A percentile compares a stretch with the other conserved stretches of the same genome.
Conservation (phyloP, 1,284 basidiomycete genomes). For the Coriolopsis trogii region DNA sequence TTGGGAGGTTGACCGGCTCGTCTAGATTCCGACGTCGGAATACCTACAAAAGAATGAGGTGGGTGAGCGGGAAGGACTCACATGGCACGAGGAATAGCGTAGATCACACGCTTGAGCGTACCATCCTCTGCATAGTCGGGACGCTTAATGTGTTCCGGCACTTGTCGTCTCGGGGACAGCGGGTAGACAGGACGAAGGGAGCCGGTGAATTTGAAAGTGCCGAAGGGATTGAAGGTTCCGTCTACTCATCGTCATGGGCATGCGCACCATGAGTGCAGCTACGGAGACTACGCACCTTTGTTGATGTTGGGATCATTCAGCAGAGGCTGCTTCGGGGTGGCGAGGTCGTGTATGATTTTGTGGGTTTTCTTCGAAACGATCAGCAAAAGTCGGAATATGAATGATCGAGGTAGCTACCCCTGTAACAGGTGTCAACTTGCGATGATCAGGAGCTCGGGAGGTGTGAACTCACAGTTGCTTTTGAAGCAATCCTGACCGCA, state of each 20-base stretch:
- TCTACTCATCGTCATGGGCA: too few species aligned
- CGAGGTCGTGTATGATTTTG: constrained; percentile 73
- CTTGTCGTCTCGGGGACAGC: constrained; percentile 64
- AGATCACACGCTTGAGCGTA: constrained; percentile 40
- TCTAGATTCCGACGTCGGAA: constrained; percentile 62
- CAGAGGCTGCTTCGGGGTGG: constrained; percentile 43
- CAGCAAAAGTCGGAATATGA: constrained; percentile 3
- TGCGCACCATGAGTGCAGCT: too few species aligned
- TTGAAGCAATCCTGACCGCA: constrained; percentile 89
- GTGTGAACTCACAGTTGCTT: constrained; percentile 63
- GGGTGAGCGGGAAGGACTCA: constrained; percentile 30
- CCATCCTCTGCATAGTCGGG: constrained; percentile 83
- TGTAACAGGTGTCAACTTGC: constrained; percentile 25
- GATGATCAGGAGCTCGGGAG: constrained; percentile 2
- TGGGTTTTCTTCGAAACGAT: constrained; percentile 71
- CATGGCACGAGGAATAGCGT: constrained; percentile 29
- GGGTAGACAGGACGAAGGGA: constrained; percentile 76
- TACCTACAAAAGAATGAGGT: constrained; percentile 45
- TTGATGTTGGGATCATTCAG: constrained; percentile 36
- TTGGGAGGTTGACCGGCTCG: constrained; percentile 63
- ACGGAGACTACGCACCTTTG: constrained; percentile 27
- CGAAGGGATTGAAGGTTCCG: constrained; percentile 77
- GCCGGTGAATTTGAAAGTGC: constrained; percentile 71
- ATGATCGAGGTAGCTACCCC: constrained; percentile 43
- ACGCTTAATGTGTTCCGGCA: constrained; percentile 76